Conservation (phyloP, 257 asterid species). For the Nicotiana tomentosiformis region DNA sequence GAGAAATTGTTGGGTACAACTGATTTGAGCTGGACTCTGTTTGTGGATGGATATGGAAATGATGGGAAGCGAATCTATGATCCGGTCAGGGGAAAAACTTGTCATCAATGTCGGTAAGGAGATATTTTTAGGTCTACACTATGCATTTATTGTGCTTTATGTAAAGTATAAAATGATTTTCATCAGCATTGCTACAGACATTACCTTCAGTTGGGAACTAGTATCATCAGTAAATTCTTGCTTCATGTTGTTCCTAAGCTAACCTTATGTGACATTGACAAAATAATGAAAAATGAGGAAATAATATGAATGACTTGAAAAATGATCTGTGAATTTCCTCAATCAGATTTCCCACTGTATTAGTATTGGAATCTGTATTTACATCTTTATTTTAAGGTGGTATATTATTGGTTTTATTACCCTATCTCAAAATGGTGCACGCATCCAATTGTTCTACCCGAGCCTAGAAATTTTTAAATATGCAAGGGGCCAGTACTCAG, state of each 20-base stretch:
- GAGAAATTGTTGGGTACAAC: conserved; percentile 78
- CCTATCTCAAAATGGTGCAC: background rate
- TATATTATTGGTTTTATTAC: background rate
- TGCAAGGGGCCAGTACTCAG: background rate
- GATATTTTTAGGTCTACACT: background rate
- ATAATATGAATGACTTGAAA: background rate
- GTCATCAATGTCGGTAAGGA: conserved; percentile 92
- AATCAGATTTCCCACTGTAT: background rate
- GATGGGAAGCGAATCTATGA: conserved; percentile 92
- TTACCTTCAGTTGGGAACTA: background rate
- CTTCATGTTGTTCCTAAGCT: background rate
- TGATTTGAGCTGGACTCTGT: conserved; percentile 68
- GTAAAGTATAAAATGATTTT: background rate
- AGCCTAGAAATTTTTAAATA: background rate
- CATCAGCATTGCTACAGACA: background rate
- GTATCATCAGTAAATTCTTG: background rate
- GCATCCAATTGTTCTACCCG: background rate
- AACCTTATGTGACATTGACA: background rate
- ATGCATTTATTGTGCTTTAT: background rate
- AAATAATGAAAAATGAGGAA: background rate
- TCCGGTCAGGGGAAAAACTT: conserved; percentile 73
- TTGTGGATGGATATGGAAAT: conserved; percentile 80
- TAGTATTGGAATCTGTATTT: background rate
- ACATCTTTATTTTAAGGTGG: background rate
- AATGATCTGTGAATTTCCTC: background rate